Evolutionary conservation across 306 rosid genomes (phyloP).

Genomic region (Acacia confusa): DNA sequence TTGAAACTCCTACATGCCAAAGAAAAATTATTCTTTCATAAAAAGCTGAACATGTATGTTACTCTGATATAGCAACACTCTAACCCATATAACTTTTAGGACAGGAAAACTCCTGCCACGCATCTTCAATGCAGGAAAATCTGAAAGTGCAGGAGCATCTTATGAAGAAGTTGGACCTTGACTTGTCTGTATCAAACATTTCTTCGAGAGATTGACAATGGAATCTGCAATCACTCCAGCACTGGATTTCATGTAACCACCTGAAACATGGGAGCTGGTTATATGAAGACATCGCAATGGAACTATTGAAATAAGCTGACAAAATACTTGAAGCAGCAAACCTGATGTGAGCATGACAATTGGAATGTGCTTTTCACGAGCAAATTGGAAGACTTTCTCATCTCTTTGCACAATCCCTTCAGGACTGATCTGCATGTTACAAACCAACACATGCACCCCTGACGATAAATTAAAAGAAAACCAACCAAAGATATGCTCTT

Average conservation of each 20-base stretch:
- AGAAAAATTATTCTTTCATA: background rate
- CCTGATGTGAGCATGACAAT: constrained; percentile 98
- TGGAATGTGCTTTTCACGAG: constrained; percentile 74
- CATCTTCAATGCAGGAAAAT: background rate
- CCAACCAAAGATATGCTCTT: constrained; percentile 6
- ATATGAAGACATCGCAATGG: constrained; percentile 5
- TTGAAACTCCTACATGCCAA: background rate
- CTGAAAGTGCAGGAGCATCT: constrained; percentile 25
- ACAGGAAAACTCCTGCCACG: constrained; percentile 7
- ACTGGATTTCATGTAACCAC: constrained; percentile 95
- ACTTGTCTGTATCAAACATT: constrained; percentile 60
- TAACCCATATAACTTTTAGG: constrained; percentile 2
- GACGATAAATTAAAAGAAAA: constrained; percentile 23
- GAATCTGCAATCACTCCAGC: constrained; percentile 93
- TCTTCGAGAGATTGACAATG: constrained; percentile 65
- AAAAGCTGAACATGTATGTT: constrained; percentile 3
- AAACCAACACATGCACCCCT: constrained; percentile 26
- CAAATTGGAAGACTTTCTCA: constrained; percentile 86
- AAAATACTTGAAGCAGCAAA: constrained; percentile 20
- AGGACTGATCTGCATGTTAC: constrained; percentile 73
- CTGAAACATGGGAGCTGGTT: constrained; percentile 44
- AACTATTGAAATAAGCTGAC: constrained; percentile 1
- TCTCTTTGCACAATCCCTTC: constrained; percentile 76
- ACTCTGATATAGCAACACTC: constrained; percentile 13
- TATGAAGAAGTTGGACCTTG: constrained; percentile 19